Conservation (phyloP, 331 rosid species). For the Erythrophleum ivorense region DNA sequence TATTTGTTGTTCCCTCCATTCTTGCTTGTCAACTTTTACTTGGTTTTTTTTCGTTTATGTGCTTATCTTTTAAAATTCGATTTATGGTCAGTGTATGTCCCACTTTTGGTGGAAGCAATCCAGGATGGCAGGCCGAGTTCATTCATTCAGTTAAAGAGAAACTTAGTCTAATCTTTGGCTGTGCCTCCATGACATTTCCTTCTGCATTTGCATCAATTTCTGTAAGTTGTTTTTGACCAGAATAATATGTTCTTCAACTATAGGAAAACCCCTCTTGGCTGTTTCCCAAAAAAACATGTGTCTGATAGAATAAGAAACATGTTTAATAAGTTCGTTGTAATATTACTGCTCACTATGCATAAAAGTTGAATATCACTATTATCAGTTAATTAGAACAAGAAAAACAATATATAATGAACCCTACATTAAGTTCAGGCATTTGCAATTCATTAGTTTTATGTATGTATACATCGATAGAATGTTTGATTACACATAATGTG, state of each 20-base stretch:
- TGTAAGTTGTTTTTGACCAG: slow-evolving; percentile 60
- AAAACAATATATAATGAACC: no score
- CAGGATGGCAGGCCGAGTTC: slow-evolving; percentile 83
- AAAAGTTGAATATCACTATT: no score
- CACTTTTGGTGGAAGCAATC: slow-evolving; percentile 97
- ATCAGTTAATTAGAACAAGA: no score
- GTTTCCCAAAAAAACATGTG: slow-evolving; percentile 21
- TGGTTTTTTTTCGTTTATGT: slow-evolving; percentile 23
- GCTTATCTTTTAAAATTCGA: background rate
- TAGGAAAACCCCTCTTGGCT: background rate
- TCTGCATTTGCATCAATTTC: slow-evolving; percentile 89
- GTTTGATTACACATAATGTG: no score
- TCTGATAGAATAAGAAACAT: slow-evolving; percentile 11
- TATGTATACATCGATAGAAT: no score
- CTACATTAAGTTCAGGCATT: background rate
- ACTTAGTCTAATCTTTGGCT: slow-evolving; percentile 78
- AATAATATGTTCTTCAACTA: slow-evolving; percentile 11
- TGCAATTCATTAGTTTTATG: background rate
- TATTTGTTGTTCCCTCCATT: slow-evolving; percentile 22
- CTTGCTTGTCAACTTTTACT: slow-evolving; percentile 8
- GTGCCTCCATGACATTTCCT: slow-evolving; percentile 73
- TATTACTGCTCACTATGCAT: background rate
- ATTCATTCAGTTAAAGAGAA: slow-evolving; percentile 85
- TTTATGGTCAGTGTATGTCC: slow-evolving; percentile 72
- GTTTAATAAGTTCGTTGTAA: background rate